Conservation (phyloP, 129 eudicot genomes). For the Centaurea solstitialis region DNA sequence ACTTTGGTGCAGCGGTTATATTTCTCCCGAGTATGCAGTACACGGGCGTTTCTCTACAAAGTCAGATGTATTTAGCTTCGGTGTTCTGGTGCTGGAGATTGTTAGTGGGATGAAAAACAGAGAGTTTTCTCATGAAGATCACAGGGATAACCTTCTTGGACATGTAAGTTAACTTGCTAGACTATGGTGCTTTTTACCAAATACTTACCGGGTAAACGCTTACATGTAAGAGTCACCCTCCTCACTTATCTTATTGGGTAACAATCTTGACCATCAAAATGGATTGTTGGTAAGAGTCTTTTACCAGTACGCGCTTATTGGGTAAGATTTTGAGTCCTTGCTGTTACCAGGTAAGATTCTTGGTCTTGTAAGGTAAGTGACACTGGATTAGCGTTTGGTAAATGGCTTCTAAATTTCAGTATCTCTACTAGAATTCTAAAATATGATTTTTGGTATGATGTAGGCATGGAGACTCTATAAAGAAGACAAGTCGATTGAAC, state of each 20-base stretch:
- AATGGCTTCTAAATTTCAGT: not conserved
- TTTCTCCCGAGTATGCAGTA: constrained; percentile 28
- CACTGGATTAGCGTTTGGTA: no score
- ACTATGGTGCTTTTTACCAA: not conserved
- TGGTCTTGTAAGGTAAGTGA: no score
- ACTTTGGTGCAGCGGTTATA: constrained; percentile 19
- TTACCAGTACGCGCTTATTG: no score
- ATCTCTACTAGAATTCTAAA: not conserved
- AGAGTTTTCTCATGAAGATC: constrained; percentile 24
- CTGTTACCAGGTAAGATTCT: not conserved
- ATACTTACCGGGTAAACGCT: no score
- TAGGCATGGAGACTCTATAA: not conserved
- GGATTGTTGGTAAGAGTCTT: no score
- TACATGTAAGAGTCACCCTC: no score
- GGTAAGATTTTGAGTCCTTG: no score
- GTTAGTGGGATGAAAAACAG: constrained; percentile 27
- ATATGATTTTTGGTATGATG: no score
- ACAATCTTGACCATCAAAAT: no score
- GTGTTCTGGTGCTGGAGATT: constrained; percentile 33
- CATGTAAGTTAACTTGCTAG: constrained; percentile 23
- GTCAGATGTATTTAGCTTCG: constrained; percentile 33
- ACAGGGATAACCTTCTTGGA: constrained; percentile 40
- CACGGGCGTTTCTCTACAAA: constrained; percentile 23
- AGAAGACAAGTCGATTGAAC: constrained; percentile 6
- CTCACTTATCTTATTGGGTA: no score